Base-by-base conservation (phyloP, 257 asterid genomes). In the Linderniella brevidens region DNA sequence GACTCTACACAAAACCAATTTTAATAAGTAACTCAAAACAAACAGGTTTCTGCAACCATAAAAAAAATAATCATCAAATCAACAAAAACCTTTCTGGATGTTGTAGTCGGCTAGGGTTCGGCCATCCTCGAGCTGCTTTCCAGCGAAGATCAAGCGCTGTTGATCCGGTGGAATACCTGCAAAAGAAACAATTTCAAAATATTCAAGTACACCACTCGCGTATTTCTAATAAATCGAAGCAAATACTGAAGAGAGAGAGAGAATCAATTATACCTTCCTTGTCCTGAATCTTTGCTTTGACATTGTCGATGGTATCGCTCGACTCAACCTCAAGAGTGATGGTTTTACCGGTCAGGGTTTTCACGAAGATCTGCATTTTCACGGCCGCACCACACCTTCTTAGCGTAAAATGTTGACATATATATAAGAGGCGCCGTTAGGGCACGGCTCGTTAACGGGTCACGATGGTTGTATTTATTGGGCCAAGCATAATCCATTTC, bases 41-140 rank as follows among this genome's bases (percentile, higher is more conserved):
- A n/a, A 16, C 38, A 13, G 41, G 25, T 13, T 10, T 13, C 11
- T n/a, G 18, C 13, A 19, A 37, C 47, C 15, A 8, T 13, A 39
- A 56, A 55, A 35, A n/a, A 51, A 11, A 39, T 3, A 13, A n/a
- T 17, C 15, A 17, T 37, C 15, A 49, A 14, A 9, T 8, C 6
- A 17, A 8, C 0, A 48, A 53, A 50, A 17, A 68, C 80, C 76
- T 63, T 73, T 68, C 57, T 73, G 80, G 44, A 72, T 68, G 57
- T 68, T 72, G 37, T 72, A 68, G 54, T 72, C 80, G 19, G 80
- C 80, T 20, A 72, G 68, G 15, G 76, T 65, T 13, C 71, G 71
- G 17, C 80, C 80, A 60, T 73, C 80, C 55, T 70, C 78, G 19
- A 74, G 73, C 62, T 74, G 75, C 58, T 74, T 74, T 37, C 78